A percentile compares a stretch with the other conserved stretches of the same genome.
Evolutionary conservation across 1,139 yeast species (phyloP).

Genomic region (Lipomyces yarrowii): DNA sequence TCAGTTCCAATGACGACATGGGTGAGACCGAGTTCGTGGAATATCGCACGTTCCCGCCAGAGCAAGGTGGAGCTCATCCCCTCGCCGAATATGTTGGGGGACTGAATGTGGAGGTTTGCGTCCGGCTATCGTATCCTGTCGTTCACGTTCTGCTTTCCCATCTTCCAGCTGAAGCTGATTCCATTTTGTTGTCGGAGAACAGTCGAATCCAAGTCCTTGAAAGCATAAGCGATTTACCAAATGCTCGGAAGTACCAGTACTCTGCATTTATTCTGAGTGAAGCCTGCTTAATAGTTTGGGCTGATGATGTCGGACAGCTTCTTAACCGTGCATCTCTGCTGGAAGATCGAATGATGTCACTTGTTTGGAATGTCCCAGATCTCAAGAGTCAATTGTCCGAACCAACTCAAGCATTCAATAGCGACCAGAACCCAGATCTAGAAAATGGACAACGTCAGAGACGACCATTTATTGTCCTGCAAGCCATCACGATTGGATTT

Average conservation of each 20-base stretch:
- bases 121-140: slow-evolving; percentile 27
- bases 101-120: slow-evolving; percentile 26
- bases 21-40: slow-evolving; percentile 20
- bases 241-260: slow-evolving; percentile 26
- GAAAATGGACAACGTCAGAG: not conserved
- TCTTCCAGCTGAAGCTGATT: slow-evolving; percentile 20
- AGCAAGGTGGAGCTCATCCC: slow-evolving; percentile 7
- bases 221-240: slow-evolving; percentile 27
- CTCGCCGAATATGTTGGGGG: slow-evolving; percentile 25
- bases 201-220: slow-evolving; percentile 32
- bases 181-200: slow-evolving; percentile 29
- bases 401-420: slow-evolving; percentile 5
- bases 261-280: slow-evolving; percentile 28
- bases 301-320: slow-evolving; percentile 27
- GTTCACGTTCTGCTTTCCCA: slow-evolving; percentile 25
- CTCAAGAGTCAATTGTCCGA: slow-evolving; percentile 3
- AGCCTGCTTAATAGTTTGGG: slow-evolving; percentile 27
- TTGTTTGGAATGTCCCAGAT: slow-evolving; percentile 17
- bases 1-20: slow-evolving; percentile 13
- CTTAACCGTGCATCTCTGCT: slow-evolving; percentile 21
- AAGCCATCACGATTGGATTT: slow-evolving; percentile 20
- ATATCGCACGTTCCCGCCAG: slow-evolving; percentile 16
- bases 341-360: slow-evolving; percentile 23
- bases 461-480: slow-evolving; percentile 12
- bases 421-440: slow-evolving; percentile 1